A percentile compares a stretch with the other conserved stretches of the same genome.
Conservation (phyloP, 371 early-diverging fungal genomes). For the Apophysomyces ossiformis region DNA sequence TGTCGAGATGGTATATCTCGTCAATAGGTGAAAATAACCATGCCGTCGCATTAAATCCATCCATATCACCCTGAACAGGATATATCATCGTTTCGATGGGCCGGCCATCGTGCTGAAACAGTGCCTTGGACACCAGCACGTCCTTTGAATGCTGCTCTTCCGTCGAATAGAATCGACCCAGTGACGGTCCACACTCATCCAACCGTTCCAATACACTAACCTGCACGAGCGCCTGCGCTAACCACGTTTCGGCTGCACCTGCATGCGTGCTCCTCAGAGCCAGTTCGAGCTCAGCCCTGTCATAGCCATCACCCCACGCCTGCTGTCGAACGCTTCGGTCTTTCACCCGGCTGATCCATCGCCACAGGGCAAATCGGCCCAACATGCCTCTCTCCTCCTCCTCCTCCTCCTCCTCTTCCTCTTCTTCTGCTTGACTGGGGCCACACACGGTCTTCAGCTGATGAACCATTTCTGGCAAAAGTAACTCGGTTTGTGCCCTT, state of each 20-base stretch:
- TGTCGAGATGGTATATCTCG: slow-evolving; percentile 52
- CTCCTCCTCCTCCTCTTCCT: too few relatives aligned
- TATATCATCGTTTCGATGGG: slow-evolving; percentile 34
- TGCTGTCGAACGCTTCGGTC: slow-evolving; percentile 16
- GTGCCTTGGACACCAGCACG: slow-evolving; percentile 28
- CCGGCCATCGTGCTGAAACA: slow-evolving; percentile 43
- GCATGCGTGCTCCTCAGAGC: slow-evolving; percentile 25
- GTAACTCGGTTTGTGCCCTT: slow-evolving; percentile 13
- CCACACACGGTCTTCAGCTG: slow-evolving; percentile 19
- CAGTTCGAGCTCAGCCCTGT: slow-evolving; percentile 24
- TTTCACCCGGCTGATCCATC: slow-evolving; percentile 26
- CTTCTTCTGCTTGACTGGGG: neutral
- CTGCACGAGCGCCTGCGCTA: slow-evolving; percentile 41
- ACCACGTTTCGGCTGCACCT: slow-evolving; percentile 38
- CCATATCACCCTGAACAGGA: slow-evolving; percentile 3
- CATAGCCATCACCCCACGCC: slow-evolving; percentile 23
- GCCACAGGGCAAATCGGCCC: slow-evolving; percentile 37
- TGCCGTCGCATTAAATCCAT: slow-evolving; percentile 20
- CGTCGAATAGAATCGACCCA: slow-evolving; percentile 34
- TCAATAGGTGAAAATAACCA: slow-evolving; percentile 65
- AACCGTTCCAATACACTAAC: slow-evolving; percentile 30
- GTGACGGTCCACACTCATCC: slow-evolving; percentile 9
- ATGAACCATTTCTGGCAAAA: slow-evolving; percentile 9
- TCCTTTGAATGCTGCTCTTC: slow-evolving; percentile 2
- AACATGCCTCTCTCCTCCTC: slow-evolving; percentile 15